Base-by-base conservation (phyloP, 2,329 filamentous ascomycete genomes). In the Talaromyces verruculosus region DNA sequence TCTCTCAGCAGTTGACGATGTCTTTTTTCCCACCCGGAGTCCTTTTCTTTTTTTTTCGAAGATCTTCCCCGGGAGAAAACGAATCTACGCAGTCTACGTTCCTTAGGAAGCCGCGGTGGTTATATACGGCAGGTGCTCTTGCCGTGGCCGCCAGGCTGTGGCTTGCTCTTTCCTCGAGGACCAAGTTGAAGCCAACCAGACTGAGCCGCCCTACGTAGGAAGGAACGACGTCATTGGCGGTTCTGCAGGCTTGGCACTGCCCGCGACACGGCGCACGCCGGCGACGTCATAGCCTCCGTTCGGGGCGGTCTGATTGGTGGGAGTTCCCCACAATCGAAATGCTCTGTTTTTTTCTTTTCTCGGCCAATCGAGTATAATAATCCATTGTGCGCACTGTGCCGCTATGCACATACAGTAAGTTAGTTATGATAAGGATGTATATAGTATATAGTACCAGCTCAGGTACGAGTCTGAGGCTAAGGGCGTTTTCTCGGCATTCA, bases 211-310 rank as follows among this genome's bases (percentile, higher is more conserved):
- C 49, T 15, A 53, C 47, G 57, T 45, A 22, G 55, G 58, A 57
- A 51, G 59, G 60, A 22, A 63, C 65, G 61, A 66, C 65, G 65
- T 66, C 65, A 66, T 55, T 35, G 53, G 53, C 30, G 13, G 41
- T 49, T 33, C 28, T 39, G 39, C 30, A 43, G 53, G 63, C 63
- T 65, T 65, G 63, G 63, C 55, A 35, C n/a, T 63, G 11, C 43
- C 25, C 39, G 47, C 30, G 41, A 45, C 62, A 35, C 37, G 19
- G 33, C 19, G 7, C 28, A 28, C 13, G 37, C 51, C 51, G 8
- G 41, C 62, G 62, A 64, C 62, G 62, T 64, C 62, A 64, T 64
- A 25, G 15, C 17, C 7, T 33, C 7, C 11, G 8, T 19, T 10
- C 8, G 2, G n/a, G 41, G 3, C 19, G 17, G 10, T 13, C 15